phyloP scores from a whole-genome alignment of 2,329 filamentous ascomycete species.

The Penicillium olsonii region DNA sequence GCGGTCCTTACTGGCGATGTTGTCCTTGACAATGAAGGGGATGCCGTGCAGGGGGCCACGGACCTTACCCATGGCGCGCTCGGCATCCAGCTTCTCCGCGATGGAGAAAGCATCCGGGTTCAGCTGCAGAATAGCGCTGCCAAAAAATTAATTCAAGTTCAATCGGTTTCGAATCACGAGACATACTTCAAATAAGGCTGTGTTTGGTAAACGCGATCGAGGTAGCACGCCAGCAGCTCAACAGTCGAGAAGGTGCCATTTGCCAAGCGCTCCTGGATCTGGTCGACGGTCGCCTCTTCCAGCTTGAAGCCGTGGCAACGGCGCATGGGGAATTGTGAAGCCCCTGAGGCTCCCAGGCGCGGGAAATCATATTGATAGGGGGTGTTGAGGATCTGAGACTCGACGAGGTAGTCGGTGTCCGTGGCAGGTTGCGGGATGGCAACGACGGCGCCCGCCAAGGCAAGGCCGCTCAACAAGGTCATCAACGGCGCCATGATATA shows the following conservation, averaged over 20 bases:
- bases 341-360: conserved; percentile 33
- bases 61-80: conserved; percentile 58
- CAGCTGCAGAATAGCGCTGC: conserved; percentile 57
- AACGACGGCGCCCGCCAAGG: conserved; percentile 23
- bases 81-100: conserved; percentile 60
- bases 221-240: conserved; percentile 63
- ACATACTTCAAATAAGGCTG: conserved; percentile 64
- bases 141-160: background rate
- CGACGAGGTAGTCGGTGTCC: conserved; percentile 27
- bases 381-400: conserved; percentile 35
- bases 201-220: conserved; percentile 62
- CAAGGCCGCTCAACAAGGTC: conserved; percentile 21
- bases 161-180: background rate
- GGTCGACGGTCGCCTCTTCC: conserved; percentile 70
- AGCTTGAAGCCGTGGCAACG: conserved; percentile 61
- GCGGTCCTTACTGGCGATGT: conserved; percentile 65
- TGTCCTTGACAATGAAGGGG: conserved; percentile 72
- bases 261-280: conserved; percentile 62
- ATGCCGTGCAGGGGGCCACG: conserved; percentile 73
- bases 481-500: conserved; percentile 20
- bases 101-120: conserved; percentile 69
- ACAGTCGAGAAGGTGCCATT: conserved; percentile 58
- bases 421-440: background rate
- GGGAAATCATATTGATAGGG: conserved; percentile 42
- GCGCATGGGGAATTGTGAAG: conserved; percentile 61